These are phyloP conservation scores for Penstemon newberryi DNA, from an alignment of 257 asterid species.

Conservation along the genomic window DNA sequence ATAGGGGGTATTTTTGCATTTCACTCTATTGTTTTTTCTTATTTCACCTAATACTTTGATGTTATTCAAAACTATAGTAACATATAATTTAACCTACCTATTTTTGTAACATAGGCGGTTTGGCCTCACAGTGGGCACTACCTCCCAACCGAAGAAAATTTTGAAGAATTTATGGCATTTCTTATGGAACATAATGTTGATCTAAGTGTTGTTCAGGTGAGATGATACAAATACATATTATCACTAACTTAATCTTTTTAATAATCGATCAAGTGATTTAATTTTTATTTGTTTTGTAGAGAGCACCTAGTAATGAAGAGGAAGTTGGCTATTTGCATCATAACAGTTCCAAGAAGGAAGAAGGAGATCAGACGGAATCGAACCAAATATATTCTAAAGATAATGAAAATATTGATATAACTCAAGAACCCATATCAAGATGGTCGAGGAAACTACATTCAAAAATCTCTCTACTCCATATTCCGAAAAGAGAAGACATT, in stretches of 20 bases:
- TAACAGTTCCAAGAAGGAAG: conserved; percentile 29
- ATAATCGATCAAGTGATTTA: neutral
- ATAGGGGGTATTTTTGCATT: neutral
- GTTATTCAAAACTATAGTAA: too few species aligned
- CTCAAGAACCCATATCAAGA: conserved; percentile 34
- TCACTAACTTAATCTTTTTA: neutral
- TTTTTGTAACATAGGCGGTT: conserved; percentile 51
- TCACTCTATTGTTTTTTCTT: neutral
- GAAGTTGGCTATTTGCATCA: conserved; percentile 43
- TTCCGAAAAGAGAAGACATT: conserved; percentile 45
- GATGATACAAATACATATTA: neutral
- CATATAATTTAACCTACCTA: neutral
- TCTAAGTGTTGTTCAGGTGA: conserved; percentile 64
- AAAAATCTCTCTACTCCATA: conserved; percentile 55
- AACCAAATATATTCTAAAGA: conserved; percentile 39
- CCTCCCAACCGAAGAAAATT: conserved; percentile 89
- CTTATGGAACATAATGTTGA: conserved; percentile 65
- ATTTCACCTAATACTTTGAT: too few species aligned
- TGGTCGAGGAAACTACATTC: conserved; percentile 52
- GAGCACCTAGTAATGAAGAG: conserved; percentile 47
- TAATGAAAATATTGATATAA: conserved; percentile 33
- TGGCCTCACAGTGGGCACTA: conserved; percentile 99
- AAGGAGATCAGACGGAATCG: conserved; percentile 17
- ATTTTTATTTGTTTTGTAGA: conserved; percentile 42
- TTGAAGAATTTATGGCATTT: conserved; percentile 71